A percentile compares a stretch with the other conserved stretches of the same genome.
Conservation (phyloP, 208 protist species). For the Porcisia hertigi region DNA sequence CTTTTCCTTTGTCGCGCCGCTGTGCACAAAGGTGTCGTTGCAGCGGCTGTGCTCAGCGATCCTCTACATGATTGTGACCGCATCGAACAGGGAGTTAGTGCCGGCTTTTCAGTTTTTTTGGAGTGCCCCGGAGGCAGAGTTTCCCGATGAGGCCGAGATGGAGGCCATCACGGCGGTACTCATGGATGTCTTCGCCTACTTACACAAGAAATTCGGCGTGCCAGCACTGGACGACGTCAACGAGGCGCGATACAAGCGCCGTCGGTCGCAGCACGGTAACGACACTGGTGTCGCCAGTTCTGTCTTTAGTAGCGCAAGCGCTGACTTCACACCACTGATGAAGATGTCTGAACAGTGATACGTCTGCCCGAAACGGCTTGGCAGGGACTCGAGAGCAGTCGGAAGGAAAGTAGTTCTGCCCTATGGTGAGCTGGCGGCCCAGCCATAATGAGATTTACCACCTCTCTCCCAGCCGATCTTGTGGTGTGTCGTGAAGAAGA, state of each 20-base stretch:
- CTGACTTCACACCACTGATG: slow-evolving; percentile 32
- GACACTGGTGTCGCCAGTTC: slow-evolving; percentile 26
- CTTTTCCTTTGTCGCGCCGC: slow-evolving; percentile 72
- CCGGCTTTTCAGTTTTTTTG: slow-evolving; percentile 20
- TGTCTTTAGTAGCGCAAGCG: slow-evolving; percentile 34
- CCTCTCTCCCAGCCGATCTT: not conserved
- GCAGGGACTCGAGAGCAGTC: not conserved
- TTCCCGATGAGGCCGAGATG: slow-evolving; percentile 40
- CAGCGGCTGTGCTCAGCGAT: slow-evolving; percentile 53
- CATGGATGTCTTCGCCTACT: slow-evolving; percentile 74
- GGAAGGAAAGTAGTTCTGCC: not conserved
- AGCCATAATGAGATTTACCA: not conserved
- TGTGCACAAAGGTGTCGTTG: slow-evolving; percentile 50
- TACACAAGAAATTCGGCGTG: slow-evolving; percentile 71
- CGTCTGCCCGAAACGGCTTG: not conserved
- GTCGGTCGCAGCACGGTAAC: slow-evolving; percentile 25
- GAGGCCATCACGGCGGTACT: slow-evolving; percentile 71
- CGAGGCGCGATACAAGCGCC: slow-evolving; percentile 51
- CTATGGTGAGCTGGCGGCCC: not conserved
- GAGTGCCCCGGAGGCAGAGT: slow-evolving; percentile 22
- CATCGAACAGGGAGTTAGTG: slow-evolving; percentile 28
- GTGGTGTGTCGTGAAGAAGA: not conserved
- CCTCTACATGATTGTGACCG: slow-evolving; percentile 49
- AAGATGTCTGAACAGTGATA: slow-evolving; percentile 30
- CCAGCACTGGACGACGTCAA: slow-evolving; percentile 70